Evolutionary conservation across 805 yeast genomes (phyloP).

Genomic region (Saccharomycopsis fibuligera): DNA sequence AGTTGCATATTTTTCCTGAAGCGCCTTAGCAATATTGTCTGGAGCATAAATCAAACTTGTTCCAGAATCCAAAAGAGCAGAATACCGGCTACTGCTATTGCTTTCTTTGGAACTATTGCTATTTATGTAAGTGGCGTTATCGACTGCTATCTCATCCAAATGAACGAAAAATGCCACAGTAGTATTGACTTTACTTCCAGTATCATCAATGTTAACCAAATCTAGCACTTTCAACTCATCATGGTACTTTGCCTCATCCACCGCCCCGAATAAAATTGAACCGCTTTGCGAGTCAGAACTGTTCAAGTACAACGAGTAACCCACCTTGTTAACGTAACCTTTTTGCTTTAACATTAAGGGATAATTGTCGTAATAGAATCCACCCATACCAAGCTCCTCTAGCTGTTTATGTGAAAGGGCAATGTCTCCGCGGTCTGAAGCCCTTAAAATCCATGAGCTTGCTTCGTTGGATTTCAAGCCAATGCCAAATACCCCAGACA

Average conservation of each 20-base stretch:
- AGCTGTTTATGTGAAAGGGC: slow-evolving; percentile 25
- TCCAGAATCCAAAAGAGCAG: slow-evolving; percentile 41
- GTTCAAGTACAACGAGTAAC: slow-evolving; percentile 57
- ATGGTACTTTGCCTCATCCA: slow-evolving; percentile 54
- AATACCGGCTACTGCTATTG: slow-evolving; percentile 30
- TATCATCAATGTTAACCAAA: slow-evolving; percentile 37
- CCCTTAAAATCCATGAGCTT: slow-evolving; percentile 37
- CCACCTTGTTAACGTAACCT: slow-evolving; percentile 48
- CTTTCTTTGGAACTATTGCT: slow-evolving; percentile 31
- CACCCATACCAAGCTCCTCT: slow-evolving; percentile 48
- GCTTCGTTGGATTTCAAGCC: slow-evolving; percentile 46
- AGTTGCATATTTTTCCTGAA: slow-evolving; percentile 23
- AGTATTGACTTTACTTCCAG: slow-evolving; percentile 31
- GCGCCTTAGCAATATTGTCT: slow-evolving; percentile 23
- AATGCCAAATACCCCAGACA: slow-evolving; percentile 56
- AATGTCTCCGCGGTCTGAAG: slow-evolving; percentile 3
- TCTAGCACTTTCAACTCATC: slow-evolving; percentile 48
- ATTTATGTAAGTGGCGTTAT: background rate
- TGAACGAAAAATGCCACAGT: slow-evolving; percentile 39
- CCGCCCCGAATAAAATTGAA: slow-evolving; percentile 61
- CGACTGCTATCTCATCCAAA: slow-evolving; percentile 23
- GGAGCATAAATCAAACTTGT: slow-evolving; percentile 43
- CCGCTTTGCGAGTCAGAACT: slow-evolving; percentile 36
- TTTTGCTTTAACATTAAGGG: slow-evolving; percentile 53
- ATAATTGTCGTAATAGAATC: slow-evolving; percentile 39